Percentiles rank a stretch among this genome's conserved stretches.
Conservation (phyloP, 2,329 filamentous ascomycete genomes). For the Septoria petroselini region DNA sequence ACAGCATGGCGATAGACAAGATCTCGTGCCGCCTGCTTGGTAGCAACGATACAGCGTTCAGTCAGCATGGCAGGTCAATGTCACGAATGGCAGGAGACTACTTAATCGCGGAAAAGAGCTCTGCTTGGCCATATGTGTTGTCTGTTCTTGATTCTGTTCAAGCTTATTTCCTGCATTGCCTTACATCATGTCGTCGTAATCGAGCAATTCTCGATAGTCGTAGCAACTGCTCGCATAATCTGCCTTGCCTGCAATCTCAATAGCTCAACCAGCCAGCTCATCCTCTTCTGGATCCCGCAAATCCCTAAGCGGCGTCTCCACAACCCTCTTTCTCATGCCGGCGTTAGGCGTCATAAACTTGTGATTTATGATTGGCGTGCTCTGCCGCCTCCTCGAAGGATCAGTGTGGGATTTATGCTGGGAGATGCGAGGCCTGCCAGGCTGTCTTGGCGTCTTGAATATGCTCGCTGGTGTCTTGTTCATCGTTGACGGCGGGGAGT, state of each 20-base stretch:
- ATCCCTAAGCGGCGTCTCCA: slow-evolving; percentile 20
- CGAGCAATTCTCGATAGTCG: too few species aligned
- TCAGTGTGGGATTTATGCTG: slow-evolving; percentile 6
- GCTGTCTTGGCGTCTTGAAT: slow-evolving; percentile 15
- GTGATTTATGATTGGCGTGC: slow-evolving; percentile 12
- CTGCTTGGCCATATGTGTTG: too few species aligned
- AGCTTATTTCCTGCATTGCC: too few species aligned
- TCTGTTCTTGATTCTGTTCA: too few species aligned
- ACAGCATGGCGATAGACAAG: too few species aligned
- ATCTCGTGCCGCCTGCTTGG: too few species aligned
- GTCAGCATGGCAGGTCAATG: too few species aligned
- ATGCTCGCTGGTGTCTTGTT: slow-evolving; percentile 8
- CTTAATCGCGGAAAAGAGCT: too few species aligned
- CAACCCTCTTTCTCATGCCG: slow-evolving; percentile 11
- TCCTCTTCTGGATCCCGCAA: slow-evolving; percentile 22
- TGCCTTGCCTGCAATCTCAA: background rate
- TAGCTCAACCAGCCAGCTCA: slow-evolving; percentile 16
- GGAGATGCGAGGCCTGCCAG: slow-evolving; percentile 12
- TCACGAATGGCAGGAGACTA: too few species aligned
- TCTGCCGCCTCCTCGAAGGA: slow-evolving; percentile 7
- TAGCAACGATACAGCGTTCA: too few species aligned
- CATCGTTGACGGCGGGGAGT: slow-evolving; percentile 14
- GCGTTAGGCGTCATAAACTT: slow-evolving; percentile 3
- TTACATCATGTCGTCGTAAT: too few species aligned
- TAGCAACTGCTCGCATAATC: too few species aligned